These are phyloP conservation scores for Croton laevigatus DNA, from an alignment of 441 rosid species.

Conservation along the genomic window DNA sequence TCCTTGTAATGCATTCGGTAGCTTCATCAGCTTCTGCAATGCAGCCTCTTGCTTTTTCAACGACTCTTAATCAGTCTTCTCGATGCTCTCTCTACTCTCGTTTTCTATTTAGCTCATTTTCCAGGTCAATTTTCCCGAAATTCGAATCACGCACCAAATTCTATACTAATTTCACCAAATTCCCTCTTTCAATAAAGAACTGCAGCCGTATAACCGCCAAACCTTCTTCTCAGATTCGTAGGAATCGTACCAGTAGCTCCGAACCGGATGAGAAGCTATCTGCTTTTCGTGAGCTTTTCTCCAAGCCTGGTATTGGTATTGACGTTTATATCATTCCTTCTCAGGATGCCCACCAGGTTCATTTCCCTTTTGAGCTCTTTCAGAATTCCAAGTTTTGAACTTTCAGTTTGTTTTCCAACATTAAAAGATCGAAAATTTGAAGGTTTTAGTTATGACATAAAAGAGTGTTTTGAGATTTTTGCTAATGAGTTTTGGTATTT, in stretches of 20 bases:
- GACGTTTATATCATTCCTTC: constrained; percentile 95
- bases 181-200: constrained; percentile 33
- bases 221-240: constrained; percentile 64
- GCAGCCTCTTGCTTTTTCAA: constrained; percentile 52
- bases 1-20: constrained; percentile 35
- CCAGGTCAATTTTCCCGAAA: constrained; percentile 31
- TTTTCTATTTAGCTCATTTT: constrained; percentile 23
- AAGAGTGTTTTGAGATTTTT: neutral
- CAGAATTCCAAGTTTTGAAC: neutral
- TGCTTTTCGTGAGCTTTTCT: constrained; percentile 59
- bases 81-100: constrained; percentile 31
- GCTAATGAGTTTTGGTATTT: neutral
- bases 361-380: neutral
- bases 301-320: constrained; percentile 66
- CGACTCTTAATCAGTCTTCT: constrained; percentile 37
- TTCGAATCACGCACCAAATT: constrained; percentile 26
- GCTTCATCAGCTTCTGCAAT: constrained; percentile 36
- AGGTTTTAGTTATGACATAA: neutral
- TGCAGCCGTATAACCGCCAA: constrained; percentile 66
- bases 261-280: constrained; percentile 68
- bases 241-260: constrained; percentile 24
- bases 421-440: neutral
- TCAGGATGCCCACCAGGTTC: constrained; percentile 96
- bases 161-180: constrained; percentile 20
- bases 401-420: neutral